These are phyloP conservation scores for Mucor racemosus DNA, from an alignment of 371 early-diverging fungal genomes.

Conservation along the genomic window DNA sequence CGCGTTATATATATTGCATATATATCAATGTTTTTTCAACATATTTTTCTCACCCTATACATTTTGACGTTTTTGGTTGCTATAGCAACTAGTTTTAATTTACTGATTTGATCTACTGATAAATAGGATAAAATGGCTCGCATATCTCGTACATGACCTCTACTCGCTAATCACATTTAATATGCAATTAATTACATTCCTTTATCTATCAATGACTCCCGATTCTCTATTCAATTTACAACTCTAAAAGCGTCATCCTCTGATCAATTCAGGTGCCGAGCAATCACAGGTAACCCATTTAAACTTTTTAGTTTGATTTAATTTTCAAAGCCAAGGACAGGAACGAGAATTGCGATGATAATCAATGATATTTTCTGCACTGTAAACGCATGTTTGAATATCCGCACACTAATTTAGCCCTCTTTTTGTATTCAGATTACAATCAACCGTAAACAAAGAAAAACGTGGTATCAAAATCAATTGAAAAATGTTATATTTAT, in stretches of 20 bases:
- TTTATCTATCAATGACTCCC: conserved; percentile 2
- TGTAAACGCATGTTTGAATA: neutral
- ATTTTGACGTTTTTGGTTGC: neutral
- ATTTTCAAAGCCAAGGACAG: neutral
- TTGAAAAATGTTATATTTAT: neutral
- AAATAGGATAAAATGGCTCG: neutral
- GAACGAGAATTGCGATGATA: conserved; percentile 1
- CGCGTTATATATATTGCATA: neutral
- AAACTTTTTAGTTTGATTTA: conserved; percentile 2
- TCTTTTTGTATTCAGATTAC: conserved; percentile 3
- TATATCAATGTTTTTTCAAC: neutral
- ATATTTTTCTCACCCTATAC: neutral
- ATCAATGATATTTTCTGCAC: neutral
- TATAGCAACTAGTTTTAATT: neutral
- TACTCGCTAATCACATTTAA: neutral
- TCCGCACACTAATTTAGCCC: conserved; percentile 2
- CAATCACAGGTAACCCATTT: neutral
- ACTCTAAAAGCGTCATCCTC: neutral
- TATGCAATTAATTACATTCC: conserved; percentile 1
- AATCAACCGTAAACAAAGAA: conserved; percentile 1
- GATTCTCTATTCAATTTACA: neutral
- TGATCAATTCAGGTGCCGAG: conserved; percentile 3
- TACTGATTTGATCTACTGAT: conserved; percentile 1
- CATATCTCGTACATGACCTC: neutral
- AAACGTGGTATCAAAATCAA: conserved; percentile 3